A percentile compares a stretch with the other conserved stretches of the same genome.
Evolutionary conservation across 148 eudicot genomes (phyloP).

Genomic region (Cornus controversa): DNA sequence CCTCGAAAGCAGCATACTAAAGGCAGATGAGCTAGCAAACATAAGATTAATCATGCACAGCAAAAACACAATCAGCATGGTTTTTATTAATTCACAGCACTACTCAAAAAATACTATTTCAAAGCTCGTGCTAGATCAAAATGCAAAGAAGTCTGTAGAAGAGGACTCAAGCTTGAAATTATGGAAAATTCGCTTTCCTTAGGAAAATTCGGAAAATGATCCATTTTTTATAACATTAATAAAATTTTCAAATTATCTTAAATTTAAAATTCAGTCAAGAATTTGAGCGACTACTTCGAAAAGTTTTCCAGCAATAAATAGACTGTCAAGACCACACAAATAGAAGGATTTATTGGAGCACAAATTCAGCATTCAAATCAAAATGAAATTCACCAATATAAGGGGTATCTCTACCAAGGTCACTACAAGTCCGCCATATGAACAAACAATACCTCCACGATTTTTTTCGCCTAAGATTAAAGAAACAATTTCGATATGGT

Average conservation of each 20-base stretch:
- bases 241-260: not conserved
- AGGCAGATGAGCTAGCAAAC: not conserved
- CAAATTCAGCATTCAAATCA: not conserved
- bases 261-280: too few relatives aligned
- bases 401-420: not conserved
- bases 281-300: not conserved
- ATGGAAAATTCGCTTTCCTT: not conserved
- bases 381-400: not conserved
- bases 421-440: not conserved
- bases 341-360: not conserved
- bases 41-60: not conserved
- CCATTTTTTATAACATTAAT: not conserved
- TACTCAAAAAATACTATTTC: not conserved
- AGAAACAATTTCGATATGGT: not conserved
- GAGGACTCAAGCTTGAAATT: too few relatives aligned
- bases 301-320: not conserved
- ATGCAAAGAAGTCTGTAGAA: too few relatives aligned
- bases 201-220: not conserved
- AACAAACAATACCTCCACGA: not conserved
- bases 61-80: not conserved
- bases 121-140: not conserved
- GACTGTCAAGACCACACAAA: not conserved
- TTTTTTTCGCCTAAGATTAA: not conserved
- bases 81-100: too few relatives aligned
- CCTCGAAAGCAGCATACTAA: not conserved